A percentile compares a stretch with the other conserved stretches of the same genome.
Evolutionary conservation across 2,329 filamentous ascomycete species (phyloP).

Genomic region (Boeremia lycopersici): DNA sequence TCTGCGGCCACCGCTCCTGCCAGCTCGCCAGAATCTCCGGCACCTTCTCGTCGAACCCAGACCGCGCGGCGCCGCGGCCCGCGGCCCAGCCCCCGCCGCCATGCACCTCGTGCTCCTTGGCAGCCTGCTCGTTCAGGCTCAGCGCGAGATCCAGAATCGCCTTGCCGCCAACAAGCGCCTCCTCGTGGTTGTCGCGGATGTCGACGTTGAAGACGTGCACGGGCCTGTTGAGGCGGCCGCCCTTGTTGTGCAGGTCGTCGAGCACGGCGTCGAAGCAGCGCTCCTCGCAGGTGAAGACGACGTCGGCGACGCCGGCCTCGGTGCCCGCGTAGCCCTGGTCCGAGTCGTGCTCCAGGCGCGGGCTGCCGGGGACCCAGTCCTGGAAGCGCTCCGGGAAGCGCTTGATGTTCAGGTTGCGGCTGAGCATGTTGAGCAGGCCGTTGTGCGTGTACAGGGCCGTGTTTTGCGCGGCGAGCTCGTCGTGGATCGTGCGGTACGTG

Average conservation of each 20-base stretch:
- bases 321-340: constrained; percentile 80
- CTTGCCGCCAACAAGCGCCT: constrained; percentile 86
- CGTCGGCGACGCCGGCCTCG: constrained; percentile 87
- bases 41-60: constrained; percentile 88
- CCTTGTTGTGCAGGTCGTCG: constrained; percentile 87
- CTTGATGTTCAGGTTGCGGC: constrained; percentile 88
- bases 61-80: constrained; percentile 62
- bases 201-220: constrained; percentile 99
- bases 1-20: constrained; percentile 92
- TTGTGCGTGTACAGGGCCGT: constrained; percentile 86
- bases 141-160: constrained; percentile 92
- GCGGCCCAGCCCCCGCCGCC: constrained; percentile 72
- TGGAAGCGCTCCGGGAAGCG: constrained; percentile 97
- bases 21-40: constrained; percentile 89
- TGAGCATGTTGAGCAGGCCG: constrained; percentile 93
- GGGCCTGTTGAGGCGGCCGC: constrained; percentile 83
- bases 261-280: constrained; percentile 97
- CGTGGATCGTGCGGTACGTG: constrained; percentile 93
- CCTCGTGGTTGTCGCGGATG: constrained; percentile 98
- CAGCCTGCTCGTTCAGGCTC: constrained; percentile 79
- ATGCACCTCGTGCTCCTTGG: constrained; percentile 72
- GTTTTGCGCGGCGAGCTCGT: constrained; percentile 86
- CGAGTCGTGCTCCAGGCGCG: constrained; percentile 71
- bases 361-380: constrained; percentile 90
- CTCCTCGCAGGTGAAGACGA: constrained; percentile 97